Conservation (phyloP, 768 basidiomycete genomes). For the Rhodotorula babjevae region DNA sequence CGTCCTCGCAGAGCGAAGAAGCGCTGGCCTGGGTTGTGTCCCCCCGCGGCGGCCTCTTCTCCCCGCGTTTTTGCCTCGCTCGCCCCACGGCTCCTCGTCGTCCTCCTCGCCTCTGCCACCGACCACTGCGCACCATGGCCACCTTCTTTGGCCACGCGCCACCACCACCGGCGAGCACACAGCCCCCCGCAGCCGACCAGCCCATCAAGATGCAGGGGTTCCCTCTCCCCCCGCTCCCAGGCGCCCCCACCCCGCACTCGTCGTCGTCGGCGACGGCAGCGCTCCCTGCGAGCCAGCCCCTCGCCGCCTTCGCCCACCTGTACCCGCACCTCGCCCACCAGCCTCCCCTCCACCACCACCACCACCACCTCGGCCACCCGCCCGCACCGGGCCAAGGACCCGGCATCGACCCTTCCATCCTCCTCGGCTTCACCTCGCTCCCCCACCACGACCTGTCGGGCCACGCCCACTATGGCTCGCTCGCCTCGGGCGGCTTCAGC, state of each 20-base stretch:
- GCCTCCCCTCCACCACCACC: conserved; percentile 43
- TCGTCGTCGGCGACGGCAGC: too few species aligned
- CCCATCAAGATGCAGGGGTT: conserved; percentile 69
- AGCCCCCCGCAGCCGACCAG: conserved; percentile 22
- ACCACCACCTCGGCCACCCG: conserved; percentile 14
- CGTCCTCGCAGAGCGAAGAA: too few species aligned
- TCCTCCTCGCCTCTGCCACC: too few species aligned
- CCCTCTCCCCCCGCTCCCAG: conserved; percentile 52
- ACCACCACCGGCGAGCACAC: too few species aligned
- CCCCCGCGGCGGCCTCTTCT: too few species aligned
- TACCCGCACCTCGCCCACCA: conserved; percentile 11
- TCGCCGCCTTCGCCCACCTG: not conserved
- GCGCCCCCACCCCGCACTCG: conserved; percentile 39
- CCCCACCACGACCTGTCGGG: not conserved
- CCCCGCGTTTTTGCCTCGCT: too few species aligned
- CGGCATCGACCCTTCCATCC: conserved; percentile 26
- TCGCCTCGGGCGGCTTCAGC: not conserved
- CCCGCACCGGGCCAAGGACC: conserved; percentile 3
- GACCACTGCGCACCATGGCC: too few species aligned
- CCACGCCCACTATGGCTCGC: not conserved
- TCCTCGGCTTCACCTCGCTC: conserved; percentile 18
- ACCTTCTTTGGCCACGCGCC: conserved; percentile 2
- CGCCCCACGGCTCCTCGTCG: too few species aligned
- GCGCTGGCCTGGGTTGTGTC: too few species aligned
- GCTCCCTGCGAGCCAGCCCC: too few species aligned